Conservation (phyloP, 73 alveolate genomes). For the Stentor roeselii region DNA sequence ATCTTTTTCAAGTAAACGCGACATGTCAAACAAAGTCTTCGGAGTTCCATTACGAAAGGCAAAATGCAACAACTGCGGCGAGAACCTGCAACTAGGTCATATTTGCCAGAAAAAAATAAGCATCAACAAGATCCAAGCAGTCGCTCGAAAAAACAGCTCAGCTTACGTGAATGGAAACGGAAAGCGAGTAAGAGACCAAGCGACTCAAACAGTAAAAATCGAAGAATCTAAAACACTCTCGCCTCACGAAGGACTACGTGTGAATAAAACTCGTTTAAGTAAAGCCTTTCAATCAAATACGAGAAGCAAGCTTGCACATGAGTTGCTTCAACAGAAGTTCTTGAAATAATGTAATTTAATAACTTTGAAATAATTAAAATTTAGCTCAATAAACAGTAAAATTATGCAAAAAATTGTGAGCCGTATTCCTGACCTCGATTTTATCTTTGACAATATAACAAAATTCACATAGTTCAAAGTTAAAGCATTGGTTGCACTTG, state of each 20-base stretch:
- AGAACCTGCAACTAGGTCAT: background rate
- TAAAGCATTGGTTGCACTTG: conserved; percentile 47
- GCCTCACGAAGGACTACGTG: no score
- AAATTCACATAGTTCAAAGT: conserved; percentile 43
- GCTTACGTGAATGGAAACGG: background rate
- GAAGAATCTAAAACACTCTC: background rate
- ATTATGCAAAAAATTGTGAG: background rate
- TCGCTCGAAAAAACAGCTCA: background rate
- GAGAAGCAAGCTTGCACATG: no score
- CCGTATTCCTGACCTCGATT: background rate
- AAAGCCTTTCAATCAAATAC: no score
- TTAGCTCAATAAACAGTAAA: background rate
- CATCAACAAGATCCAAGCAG: background rate
- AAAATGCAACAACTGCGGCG: conserved; percentile 15
- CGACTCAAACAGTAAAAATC: conserved; percentile 1
- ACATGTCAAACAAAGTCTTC: background rate
- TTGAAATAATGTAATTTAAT: no score
- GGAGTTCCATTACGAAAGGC: background rate
- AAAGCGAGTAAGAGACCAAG: conserved; percentile 24
- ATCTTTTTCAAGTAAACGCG: background rate
- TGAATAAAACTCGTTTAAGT: no score
- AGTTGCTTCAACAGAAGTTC: no score
- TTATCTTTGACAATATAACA: conserved; percentile 34
- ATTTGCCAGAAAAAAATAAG: background rate
- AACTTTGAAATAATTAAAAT: no score